Evolutionary conservation across 805 yeast species (phyloP), one percentile per base, ranked within the genome.

Genomic region (Nakazawaea ambrosiae): DNA sequence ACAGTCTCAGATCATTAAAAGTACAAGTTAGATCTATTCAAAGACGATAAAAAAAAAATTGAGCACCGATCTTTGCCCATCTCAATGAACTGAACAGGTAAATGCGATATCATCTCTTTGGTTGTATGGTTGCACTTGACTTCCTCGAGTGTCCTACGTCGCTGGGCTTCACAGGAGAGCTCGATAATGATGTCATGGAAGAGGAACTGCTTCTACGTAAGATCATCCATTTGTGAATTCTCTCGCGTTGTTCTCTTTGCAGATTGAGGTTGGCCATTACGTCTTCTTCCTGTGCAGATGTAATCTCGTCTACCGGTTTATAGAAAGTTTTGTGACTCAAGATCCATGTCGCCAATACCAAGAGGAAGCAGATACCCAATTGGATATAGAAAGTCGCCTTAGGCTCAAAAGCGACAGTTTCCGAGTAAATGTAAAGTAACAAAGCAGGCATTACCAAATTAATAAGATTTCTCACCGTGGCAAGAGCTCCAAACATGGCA

Each of bases 401-500:
- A 2, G 78, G 74, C 6, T 51, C 48, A n/a, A 35, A 39, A 2
- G 59, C 48, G 9, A 73, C 61, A 0, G 75, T 67, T 2, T 49
- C 37, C 0, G 73, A 63, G 45, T 81, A 82, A 17, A 78, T 36
- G 2, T 61, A 58, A 11, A 80, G 53, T 20, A 72, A 54, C 0
- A 61, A 16, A 4, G 76, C 56, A 1, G 90, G 88, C 1, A 67
- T 57, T 4, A 69, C 40, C 44, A 80, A 58, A 42, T 62, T 56
- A 5, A 70, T 54, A 0, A 70, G 33, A 45, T 75, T 78, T 50
- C 78, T 73, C 17, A 81, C 53, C 29, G 82, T 53, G 0, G 86
- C 75, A 31, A 81, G 54, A 1, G 81, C 87, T 8, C 90, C 88
- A 57, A 81, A 82, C 16, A 78, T 64, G 52, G 81, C 88, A 16